Evolutionary conservation across 768 basidiomycete species (phyloP).

Genomic region (Gelatoporia subvermispora): DNA sequence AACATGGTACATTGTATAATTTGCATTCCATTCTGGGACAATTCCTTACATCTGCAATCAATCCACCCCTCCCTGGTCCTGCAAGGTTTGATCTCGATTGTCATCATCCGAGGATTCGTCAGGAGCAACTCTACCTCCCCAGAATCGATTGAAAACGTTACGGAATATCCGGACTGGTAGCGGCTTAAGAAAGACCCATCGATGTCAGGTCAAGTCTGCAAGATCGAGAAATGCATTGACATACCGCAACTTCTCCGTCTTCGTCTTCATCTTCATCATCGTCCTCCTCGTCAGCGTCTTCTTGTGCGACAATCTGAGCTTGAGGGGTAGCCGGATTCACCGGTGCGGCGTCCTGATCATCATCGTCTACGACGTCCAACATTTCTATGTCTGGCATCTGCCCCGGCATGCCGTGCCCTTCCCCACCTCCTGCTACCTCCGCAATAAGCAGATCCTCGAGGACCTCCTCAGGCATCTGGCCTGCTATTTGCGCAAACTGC

Average conservation of each 20-base stretch:
- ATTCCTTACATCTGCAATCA: too few species aligned
- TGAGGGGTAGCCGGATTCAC: conserved; percentile 41
- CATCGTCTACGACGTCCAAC: conserved; percentile 30
- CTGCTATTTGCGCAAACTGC: conserved; percentile 55
- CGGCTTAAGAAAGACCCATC: conserved; percentile 37
- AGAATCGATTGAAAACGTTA: conserved; percentile 56
- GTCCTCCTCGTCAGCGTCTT: conserved; percentile 28
- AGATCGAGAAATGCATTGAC: too few species aligned
- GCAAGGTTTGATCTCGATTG: conserved; percentile 17
- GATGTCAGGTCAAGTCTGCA: neutral
- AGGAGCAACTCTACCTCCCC: conserved; percentile 36
- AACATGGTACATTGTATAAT: too few species aligned
- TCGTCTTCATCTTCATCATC: conserved; percentile 44
- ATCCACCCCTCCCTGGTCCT: conserved; percentile 17
- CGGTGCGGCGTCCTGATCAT: conserved; percentile 36
- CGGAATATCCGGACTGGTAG: conserved; percentile 55
- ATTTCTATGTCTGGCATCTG: conserved; percentile 39
- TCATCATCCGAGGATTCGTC: conserved; percentile 37
- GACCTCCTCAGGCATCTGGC: conserved; percentile 34
- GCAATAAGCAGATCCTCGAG: conserved; percentile 57
- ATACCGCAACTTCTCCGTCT: conserved; percentile 42
- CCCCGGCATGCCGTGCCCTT: conserved; percentile 31
- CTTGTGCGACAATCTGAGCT: conserved; percentile 26
- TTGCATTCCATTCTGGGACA: too few species aligned
- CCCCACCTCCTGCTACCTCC: conserved; percentile 35